A percentile compares a stretch with the other conserved stretches of the same genome.
Evolutionary conservation across 352 stramenopile genomes (phyloP).

Genomic region (Pythium pyrilobum): DNA sequence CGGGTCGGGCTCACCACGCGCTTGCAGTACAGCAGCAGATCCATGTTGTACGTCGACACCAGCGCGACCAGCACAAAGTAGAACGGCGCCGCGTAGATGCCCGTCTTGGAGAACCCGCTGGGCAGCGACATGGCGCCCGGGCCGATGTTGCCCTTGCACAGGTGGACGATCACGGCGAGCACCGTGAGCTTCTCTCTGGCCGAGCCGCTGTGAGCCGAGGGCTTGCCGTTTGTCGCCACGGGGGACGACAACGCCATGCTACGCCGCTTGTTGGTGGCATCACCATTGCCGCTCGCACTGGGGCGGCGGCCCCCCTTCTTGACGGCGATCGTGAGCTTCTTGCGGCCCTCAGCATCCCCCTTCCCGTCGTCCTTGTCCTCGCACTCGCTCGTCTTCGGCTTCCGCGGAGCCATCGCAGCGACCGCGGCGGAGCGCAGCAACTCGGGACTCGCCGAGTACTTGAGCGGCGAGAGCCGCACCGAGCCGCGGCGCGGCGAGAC

Average conservation of each 20-base stretch:
- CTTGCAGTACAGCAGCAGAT: slow-evolving; percentile 70
- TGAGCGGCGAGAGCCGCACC: neutral
- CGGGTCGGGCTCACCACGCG: slow-evolving; percentile 40
- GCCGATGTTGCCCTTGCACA: slow-evolving; percentile 76
- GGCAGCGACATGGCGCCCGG: slow-evolving; percentile 75
- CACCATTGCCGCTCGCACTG: neutral
- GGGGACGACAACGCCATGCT: neutral
- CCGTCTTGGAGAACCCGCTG: slow-evolving; percentile 70
- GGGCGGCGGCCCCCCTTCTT: neutral
- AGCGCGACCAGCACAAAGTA: slow-evolving; percentile 64
- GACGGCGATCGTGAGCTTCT: slow-evolving; percentile 6
- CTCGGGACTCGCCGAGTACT: neutral
- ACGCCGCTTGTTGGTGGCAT: slow-evolving; percentile 5
- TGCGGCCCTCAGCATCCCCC: neutral
- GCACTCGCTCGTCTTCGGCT: neutral
- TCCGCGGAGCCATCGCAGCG: neutral
- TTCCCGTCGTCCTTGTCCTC: neutral
- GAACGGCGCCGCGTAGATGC: slow-evolving; percentile 48
- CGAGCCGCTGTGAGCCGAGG: neutral
- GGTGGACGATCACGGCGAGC: slow-evolving; percentile 50
- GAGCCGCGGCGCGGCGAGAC: neutral
- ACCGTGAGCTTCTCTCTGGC: slow-evolving; percentile 46
- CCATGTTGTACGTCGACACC: slow-evolving; percentile 82
- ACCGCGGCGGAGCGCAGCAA: neutral
- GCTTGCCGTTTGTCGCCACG: neutral